phyloP scores from a whole-genome alignment of 352 stramenopile genomes.

The Lagenidium giganteum region DNA sequence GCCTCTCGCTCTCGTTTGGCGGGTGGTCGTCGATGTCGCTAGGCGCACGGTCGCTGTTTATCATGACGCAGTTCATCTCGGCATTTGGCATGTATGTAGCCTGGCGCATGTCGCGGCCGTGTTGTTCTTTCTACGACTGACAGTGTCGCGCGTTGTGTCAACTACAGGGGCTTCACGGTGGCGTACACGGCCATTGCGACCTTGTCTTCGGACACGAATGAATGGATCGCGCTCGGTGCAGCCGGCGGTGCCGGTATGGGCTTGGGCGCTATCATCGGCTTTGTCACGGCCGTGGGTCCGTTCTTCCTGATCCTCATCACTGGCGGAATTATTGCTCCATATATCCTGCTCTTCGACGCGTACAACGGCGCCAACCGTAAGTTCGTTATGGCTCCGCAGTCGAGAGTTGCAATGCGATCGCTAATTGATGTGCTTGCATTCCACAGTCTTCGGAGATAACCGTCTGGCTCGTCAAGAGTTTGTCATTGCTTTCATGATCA shows the following conservation, averaged over 20 bases:
- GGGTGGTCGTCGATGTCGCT: slow-evolving; percentile 84
- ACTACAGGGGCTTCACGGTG: slow-evolving; percentile 54
- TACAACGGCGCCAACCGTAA: slow-evolving; percentile 52
- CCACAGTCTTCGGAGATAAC: slow-evolving; percentile 76
- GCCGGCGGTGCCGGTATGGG: slow-evolving; percentile 57
- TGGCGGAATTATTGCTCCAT: slow-evolving; percentile 59
- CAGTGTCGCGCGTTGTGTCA: slow-evolving; percentile 3
- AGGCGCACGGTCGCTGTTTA: slow-evolving; percentile 77
- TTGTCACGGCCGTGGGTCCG: slow-evolving; percentile 66
- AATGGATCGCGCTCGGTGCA: slow-evolving; percentile 65
- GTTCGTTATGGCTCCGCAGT: no score
- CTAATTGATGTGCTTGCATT: no score
- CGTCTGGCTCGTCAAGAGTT: slow-evolving; percentile 82
- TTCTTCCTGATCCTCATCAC: slow-evolving; percentile 66
- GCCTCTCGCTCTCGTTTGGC: slow-evolving; percentile 79
- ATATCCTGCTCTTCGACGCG: slow-evolving; percentile 76
- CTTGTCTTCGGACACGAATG: slow-evolving; percentile 51
- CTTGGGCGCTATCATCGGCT: slow-evolving; percentile 63
- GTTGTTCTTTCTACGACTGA: not conserved
- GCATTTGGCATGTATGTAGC: slow-evolving; percentile 76
- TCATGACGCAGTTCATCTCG: slow-evolving; percentile 78
- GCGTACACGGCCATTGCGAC: slow-evolving; percentile 65
- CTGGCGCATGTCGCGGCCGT: slow-evolving; percentile 9
- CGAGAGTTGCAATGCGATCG: no score
- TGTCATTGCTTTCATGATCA: slow-evolving; percentile 83